A percentile compares a stretch with the other conserved stretches of the same genome.
Evolutionary conservation across 352 stramenopile genomes (phyloP).

Genomic region (Elongisporangium undulatum): DNA sequence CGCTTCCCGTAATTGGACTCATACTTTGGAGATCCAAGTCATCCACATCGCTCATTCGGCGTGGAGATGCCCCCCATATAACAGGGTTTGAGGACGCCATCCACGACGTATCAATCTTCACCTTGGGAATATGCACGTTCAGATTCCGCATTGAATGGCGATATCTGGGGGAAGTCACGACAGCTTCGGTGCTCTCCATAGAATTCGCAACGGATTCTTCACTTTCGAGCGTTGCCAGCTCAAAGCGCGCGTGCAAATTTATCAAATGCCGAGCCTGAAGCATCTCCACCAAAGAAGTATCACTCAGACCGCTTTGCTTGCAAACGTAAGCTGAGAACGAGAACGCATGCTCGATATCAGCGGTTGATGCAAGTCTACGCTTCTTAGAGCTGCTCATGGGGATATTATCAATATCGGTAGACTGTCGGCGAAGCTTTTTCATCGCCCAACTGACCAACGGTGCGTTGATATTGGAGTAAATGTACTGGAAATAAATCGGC

Average conservation of each 20-base stretch:
- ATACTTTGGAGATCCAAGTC: conserved; percentile 16
- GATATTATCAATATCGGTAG: conserved; percentile 4
- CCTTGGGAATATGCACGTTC: conserved; percentile 11
- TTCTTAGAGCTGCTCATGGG: background rate
- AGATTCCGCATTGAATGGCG: background rate
- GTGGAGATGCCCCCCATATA: conserved; percentile 30
- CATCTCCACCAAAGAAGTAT: conserved; percentile 84
- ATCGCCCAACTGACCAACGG: conserved; percentile 61
- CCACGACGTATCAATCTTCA: conserved; percentile 13
- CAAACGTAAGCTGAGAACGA: conserved; percentile 81
- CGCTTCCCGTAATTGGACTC: conserved; percentile 16
- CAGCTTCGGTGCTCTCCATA: background rate
- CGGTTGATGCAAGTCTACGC: conserved; percentile 39
- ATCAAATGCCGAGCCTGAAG: conserved; percentile 77
- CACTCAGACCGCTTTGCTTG: conserved; percentile 75
- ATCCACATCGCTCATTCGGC: conserved; percentile 61
- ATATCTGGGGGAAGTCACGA: background rate
- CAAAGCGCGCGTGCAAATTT: conserved; percentile 65
- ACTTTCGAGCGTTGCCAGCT: conserved; percentile 36
- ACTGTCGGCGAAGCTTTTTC: conserved; percentile 30
- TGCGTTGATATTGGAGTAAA: conserved; percentile 63
- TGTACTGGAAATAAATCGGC: conserved; percentile 80
- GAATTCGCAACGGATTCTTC: background rate
- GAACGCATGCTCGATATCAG: conserved; percentile 82
- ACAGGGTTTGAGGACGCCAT: conserved; percentile 12